These are phyloP conservation scores for Flagelloscypha sp. DNA, from an alignment of 768 basidiomycete genomes.

Conservation along the genomic window DNA sequence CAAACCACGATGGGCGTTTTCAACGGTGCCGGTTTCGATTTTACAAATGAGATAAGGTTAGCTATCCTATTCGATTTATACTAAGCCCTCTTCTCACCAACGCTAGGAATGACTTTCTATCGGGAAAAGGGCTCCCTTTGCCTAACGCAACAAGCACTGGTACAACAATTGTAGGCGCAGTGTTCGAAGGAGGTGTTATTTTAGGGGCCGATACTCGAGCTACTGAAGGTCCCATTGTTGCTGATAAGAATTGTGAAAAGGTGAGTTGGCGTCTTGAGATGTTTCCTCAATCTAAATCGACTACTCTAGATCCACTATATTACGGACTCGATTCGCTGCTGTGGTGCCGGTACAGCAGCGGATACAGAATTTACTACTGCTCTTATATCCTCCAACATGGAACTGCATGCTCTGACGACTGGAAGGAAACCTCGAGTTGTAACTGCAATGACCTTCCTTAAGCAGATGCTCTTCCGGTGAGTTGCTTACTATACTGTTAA, in stretches of 20 bases:
- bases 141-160: slow-evolving; percentile 89
- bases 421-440: slow-evolving; percentile 90
- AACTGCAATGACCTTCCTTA: slow-evolving; percentile 98
- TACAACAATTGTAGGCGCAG: slow-evolving; percentile 95
- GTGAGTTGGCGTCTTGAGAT: slow-evolving; percentile 30
- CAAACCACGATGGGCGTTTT: no score
- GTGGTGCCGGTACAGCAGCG: slow-evolving; percentile 98
- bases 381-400: slow-evolving; percentile 92
- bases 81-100: neutral
- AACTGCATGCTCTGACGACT: slow-evolving; percentile 83
- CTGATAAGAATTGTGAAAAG: slow-evolving; percentile 99
- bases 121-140: slow-evolving; percentile 58
- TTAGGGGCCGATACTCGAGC: slow-evolving; percentile 96
- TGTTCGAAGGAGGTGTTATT: slow-evolving; percentile 88
- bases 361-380: slow-evolving; percentile 95
- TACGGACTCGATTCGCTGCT: slow-evolving; percentile 91
- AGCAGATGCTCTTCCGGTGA: slow-evolving; percentile 90
- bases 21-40: slow-evolving; percentile 79
- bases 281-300: neutral
- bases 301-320: slow-evolving; percentile 85
- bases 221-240: slow-evolving; percentile 89
- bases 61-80: neutral
- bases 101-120: slow-evolving; percentile 63
- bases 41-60: slow-evolving; percentile 67
- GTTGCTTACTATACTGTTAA: slow-evolving; percentile 10